These are phyloP conservation scores for Pythium folliculosum DNA, from an alignment of 352 stramenopile species.

Conservation along the genomic window DNA sequence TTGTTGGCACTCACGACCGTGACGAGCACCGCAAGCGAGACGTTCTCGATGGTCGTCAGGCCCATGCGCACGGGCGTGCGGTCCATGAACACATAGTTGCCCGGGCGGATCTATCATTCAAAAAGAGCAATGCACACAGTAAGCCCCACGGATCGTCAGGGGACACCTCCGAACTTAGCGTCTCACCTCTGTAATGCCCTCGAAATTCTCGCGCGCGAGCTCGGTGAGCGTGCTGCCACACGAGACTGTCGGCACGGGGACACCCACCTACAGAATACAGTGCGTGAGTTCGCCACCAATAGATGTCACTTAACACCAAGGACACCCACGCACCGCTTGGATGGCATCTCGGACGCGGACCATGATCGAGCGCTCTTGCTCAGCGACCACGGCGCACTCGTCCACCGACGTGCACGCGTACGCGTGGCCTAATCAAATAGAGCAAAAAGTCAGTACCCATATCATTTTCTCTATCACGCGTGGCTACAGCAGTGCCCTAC, in stretches of 20 bases:
- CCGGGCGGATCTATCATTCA: conserved; percentile 50
- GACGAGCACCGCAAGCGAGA: conserved; percentile 55
- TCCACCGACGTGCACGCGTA: conserved; percentile 53
- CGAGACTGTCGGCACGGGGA: conserved; percentile 60
- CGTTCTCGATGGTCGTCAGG: conserved; percentile 56
- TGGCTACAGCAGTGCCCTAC: conserved; percentile 13
- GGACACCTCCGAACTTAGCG: neutral
- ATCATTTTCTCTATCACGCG: neutral
- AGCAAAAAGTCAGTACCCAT: neutral
- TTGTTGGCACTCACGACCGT: conserved; percentile 77
- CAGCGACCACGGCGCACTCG: conserved; percentile 54
- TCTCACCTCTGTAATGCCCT: conserved; percentile 67
- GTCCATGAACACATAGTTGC: conserved; percentile 79
- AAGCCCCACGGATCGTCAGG: no score
- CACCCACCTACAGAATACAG: conserved; percentile 33
- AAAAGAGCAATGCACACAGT: neutral
- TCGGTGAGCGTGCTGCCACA: conserved; percentile 73
- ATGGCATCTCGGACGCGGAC: conserved; percentile 61
- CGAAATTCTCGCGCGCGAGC: conserved; percentile 55
- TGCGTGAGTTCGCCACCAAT: neutral
- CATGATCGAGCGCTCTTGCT: conserved; percentile 64
- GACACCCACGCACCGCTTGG: conserved; percentile 31
- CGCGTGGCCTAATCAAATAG: conserved; percentile 41
- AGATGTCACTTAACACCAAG: neutral
- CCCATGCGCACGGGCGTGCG: conserved; percentile 73